Conservation (phyloP, 208 protist genomes). For the Leishmania lainsoni region DNA sequence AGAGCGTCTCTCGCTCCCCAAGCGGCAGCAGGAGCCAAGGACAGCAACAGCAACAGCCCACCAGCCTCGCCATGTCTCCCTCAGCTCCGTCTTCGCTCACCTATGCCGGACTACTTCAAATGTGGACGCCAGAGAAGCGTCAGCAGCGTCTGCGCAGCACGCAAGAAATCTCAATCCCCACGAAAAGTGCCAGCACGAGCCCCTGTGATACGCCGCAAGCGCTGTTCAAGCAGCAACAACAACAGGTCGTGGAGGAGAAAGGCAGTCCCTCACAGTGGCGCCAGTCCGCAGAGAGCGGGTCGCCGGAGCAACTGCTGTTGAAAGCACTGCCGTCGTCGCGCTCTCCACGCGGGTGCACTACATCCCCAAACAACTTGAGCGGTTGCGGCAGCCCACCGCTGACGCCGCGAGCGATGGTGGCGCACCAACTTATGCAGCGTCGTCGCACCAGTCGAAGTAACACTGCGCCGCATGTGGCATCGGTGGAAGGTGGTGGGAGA, state of each 20-base stretch:
- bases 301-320: background rate
- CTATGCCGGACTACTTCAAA: slow-evolving; percentile 22
- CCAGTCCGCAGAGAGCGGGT: background rate
- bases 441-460: slow-evolving; percentile 30
- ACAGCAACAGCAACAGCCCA: slow-evolving; percentile 7
- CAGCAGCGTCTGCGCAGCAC: slow-evolving; percentile 29
- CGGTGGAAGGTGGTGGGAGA: slow-evolving; percentile 5
- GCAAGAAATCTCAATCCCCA: slow-evolving; percentile 1
- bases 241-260: too few relatives aligned
- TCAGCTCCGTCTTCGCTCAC: too few relatives aligned
- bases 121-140: slow-evolving; percentile 26
- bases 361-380: slow-evolving; percentile 23
- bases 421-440: slow-evolving; percentile 37
- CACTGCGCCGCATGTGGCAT: slow-evolving; percentile 32
- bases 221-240: background rate
- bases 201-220: background rate
- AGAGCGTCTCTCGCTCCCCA: slow-evolving; percentile 35
- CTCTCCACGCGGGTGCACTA: background rate
- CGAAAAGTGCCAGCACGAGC: background rate
- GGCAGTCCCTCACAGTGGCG: background rate
- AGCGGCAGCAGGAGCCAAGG: background rate
- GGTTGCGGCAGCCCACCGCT: slow-evolving; percentile 24
- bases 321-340: slow-evolving; percentile 1
- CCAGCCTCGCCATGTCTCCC: too few relatives aligned
- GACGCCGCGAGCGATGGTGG: slow-evolving; percentile 31